Evolutionary conservation across 352 stramenopile genomes (phyloP).

Genomic region (Pelagophyceae sp.): DNA sequence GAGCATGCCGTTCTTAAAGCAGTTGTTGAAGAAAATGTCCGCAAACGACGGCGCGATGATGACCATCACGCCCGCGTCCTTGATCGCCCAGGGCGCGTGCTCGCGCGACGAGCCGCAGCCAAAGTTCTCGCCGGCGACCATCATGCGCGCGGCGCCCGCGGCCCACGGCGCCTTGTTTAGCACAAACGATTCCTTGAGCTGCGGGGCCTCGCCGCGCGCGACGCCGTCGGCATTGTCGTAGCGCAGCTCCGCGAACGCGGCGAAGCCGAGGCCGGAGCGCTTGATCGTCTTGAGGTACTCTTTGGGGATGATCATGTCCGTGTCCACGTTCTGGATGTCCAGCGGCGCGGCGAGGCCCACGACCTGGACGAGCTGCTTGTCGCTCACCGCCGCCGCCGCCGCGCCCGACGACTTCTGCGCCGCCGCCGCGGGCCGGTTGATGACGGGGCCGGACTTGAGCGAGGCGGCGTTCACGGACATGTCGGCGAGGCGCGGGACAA

Average conservation of each 20-base stretch:
- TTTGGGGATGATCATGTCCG: constrained; percentile 74
- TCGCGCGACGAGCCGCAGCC: constrained; percentile 63
- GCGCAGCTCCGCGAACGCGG: constrained; percentile 59
- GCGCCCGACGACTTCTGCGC: neutral
- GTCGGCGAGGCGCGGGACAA: neutral
- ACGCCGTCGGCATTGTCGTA: constrained; percentile 59
- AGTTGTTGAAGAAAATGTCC: constrained; percentile 77
- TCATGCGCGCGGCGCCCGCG: constrained; percentile 44
- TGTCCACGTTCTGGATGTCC: constrained; percentile 70
- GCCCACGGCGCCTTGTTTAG: constrained; percentile 60
- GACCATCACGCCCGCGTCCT: constrained; percentile 60
- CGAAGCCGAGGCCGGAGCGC: constrained; percentile 57
- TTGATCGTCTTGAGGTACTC: constrained; percentile 73
- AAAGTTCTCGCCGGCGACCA: constrained; percentile 71
- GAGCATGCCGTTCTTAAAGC: constrained; percentile 73
- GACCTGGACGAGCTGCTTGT: constrained; percentile 41
- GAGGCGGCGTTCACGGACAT: constrained; percentile 45
- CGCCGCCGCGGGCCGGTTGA: constrained; percentile 44
- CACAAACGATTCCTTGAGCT: constrained; percentile 48
- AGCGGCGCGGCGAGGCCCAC: constrained; percentile 54
- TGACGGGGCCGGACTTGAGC: constrained; percentile 39
- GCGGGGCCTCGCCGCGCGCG: constrained; percentile 41
- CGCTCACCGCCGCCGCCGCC: constrained; percentile 30
- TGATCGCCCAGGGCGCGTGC: constrained; percentile 66
- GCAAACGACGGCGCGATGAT: constrained; percentile 66